Conservation (phyloP, 139 green algal genomes). For the Chlamydomonas eustigma region DNA sequence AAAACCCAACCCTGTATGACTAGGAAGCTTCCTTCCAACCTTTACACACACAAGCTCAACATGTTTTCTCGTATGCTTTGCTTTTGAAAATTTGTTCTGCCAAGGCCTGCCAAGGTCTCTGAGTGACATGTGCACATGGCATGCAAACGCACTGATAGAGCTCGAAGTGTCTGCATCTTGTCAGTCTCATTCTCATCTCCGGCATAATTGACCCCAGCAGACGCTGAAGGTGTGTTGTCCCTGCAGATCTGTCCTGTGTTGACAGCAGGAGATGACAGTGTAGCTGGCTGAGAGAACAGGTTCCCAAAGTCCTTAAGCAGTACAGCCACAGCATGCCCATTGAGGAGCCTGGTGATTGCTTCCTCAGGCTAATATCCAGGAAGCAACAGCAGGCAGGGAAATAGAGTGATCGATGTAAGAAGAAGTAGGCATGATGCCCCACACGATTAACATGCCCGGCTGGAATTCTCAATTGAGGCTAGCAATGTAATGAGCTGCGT, state of each 20-base stretch:
- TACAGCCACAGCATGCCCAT: constrained; percentile 28
- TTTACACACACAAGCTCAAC: too few species aligned
- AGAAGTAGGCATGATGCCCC: too few species aligned
- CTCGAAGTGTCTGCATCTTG: constrained; percentile 29
- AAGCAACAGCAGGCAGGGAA: background rate
- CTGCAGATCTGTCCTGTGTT: background rate
- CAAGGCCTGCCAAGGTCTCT: too few species aligned
- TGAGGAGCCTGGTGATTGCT: constrained; percentile 20
- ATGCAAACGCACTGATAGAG: constrained; percentile 1
- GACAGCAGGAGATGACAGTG: background rate
- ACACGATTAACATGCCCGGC: too few species aligned
- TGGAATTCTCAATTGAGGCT: too few species aligned
- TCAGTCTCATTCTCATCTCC: constrained; percentile 5
- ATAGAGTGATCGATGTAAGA: background rate
- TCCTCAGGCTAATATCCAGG: constrained; percentile 1
- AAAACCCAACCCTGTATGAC: too few species aligned
- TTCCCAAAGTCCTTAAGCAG: constrained; percentile 30
- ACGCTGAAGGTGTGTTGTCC: background rate
- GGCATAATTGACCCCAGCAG: background rate
- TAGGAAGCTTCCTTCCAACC: too few species aligned
- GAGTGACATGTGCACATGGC: background rate
- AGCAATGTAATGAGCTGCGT: too few species aligned
- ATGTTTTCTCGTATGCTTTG: too few species aligned
- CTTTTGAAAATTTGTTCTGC: too few species aligned
- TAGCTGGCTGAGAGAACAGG: background rate